Evolutionary conservation across 805 yeast species (phyloP).

Genomic region (Spathaspora gorwiae): DNA sequence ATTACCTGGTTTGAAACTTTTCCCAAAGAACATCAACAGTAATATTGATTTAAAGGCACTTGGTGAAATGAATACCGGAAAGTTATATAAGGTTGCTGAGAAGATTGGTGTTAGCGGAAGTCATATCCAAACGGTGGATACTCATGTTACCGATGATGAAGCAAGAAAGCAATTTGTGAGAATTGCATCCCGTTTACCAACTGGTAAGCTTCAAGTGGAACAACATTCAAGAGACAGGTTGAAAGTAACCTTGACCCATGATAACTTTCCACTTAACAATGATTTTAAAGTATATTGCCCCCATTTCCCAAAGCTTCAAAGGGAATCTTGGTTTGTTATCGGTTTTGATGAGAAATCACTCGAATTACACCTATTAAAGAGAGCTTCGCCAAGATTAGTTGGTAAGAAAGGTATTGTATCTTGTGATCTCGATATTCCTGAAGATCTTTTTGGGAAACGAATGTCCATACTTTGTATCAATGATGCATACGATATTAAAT

Average conservation of each 20-base stretch:
- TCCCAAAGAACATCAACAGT: not conserved
- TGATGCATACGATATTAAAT: constrained; percentile 62
- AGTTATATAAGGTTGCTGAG: constrained; percentile 30
- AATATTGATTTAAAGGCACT: constrained; percentile 30
- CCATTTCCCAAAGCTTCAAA: constrained; percentile 82
- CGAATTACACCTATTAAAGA: constrained; percentile 61
- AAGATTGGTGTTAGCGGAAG: constrained; percentile 31
- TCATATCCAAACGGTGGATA: not conserved
- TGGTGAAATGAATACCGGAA: constrained; percentile 38
- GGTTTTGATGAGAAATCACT: constrained; percentile 45
- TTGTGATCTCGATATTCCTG: constrained; percentile 48
- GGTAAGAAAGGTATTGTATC: constrained; percentile 35
- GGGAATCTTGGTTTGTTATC: constrained; percentile 89
- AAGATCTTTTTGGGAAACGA: constrained; percentile 41
- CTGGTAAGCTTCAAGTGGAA: constrained; percentile 41
- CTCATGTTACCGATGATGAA: constrained; percentile 17
- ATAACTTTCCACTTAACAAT: constrained; percentile 43
- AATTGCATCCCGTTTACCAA: constrained; percentile 58
- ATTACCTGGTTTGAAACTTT: constrained; percentile 43
- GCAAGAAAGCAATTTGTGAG: constrained; percentile 46
- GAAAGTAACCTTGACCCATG: constrained; percentile 48
- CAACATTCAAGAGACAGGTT: constrained; percentile 37
- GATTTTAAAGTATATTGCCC: constrained; percentile 74
- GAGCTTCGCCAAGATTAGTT: constrained; percentile 59
- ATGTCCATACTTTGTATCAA: constrained; percentile 50